These are phyloP conservation scores for Rhizopus sp. DNA, from an alignment of 371 early-diverging fungal species.

Conservation along the genomic window DNA sequence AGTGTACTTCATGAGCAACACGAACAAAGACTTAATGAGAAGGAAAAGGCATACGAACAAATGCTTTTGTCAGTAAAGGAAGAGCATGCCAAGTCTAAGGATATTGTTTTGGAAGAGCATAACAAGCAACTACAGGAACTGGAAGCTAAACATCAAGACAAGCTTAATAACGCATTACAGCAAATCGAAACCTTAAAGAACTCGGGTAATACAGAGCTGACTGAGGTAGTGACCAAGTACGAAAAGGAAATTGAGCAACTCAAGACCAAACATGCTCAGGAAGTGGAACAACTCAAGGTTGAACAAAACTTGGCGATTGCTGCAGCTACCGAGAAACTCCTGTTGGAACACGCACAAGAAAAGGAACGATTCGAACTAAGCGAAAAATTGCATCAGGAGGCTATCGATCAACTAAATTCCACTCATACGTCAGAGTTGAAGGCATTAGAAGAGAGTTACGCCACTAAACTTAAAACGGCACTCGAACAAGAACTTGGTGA, in stretches of 20 bases:
- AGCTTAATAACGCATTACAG: neutral
- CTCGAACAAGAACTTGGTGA: neutral
- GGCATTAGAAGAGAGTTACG: neutral
- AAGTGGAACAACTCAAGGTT: slow-evolving; percentile 12
- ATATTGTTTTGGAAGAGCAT: neutral
- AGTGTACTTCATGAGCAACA: slow-evolving; percentile 4
- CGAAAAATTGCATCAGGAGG: slow-evolving; percentile 5
- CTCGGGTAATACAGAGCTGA: slow-evolving; percentile 15
- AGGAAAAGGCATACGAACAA: slow-evolving; percentile 4
- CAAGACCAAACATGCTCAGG: slow-evolving; percentile 17
- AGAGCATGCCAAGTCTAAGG: neutral
- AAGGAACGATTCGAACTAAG: neutral
- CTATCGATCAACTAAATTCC: slow-evolving; percentile 1
- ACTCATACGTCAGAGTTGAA: slow-evolving; percentile 1
- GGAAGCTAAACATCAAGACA: slow-evolving; percentile 12
- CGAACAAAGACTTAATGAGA: neutral
- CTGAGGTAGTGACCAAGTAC: slow-evolving; percentile 15
- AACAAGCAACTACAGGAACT: slow-evolving; percentile 8
- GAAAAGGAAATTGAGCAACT: slow-evolving; percentile 21
- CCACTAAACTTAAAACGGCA: neutral
- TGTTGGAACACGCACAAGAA: slow-evolving; percentile 6
- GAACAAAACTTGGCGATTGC: slow-evolving; percentile 1
- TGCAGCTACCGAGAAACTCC: slow-evolving; percentile 2
- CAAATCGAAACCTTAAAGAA: slow-evolving; percentile 18
- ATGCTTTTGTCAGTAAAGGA: slow-evolving; percentile 6